Percentiles rank a stretch among this genome's conserved stretches.
Evolutionary conservation across 164 flowering plant genomes (phyloP).

Genomic region (Dillenia suffruticosa): DNA sequence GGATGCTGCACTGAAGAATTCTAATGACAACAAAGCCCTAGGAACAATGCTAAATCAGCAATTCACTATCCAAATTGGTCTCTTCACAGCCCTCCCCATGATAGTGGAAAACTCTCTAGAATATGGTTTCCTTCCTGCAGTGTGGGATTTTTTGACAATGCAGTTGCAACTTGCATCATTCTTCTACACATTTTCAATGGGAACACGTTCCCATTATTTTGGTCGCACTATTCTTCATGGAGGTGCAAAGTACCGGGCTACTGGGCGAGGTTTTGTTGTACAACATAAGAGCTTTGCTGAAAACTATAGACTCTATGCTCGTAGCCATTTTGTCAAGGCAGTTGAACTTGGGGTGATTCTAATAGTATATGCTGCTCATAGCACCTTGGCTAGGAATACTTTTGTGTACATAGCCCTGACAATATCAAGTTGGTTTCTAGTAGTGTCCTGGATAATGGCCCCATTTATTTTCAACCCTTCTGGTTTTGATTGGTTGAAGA

Average conservation of each 20-base stretch:
- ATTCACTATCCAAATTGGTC: conserved; percentile 76
- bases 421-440: conserved; percentile 89
- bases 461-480: conserved; percentile 95
- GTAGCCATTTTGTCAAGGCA: conserved; percentile 94
- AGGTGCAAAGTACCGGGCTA: conserved; percentile 95
- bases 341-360: conserved; percentile 84
- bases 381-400: conserved; percentile 45
- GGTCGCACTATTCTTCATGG: conserved; percentile 98
- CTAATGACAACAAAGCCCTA: conserved; percentile 58
- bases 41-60: conserved; percentile 79
- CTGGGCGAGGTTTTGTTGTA: conserved; percentile 97
- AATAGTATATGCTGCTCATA: conserved; percentile 67
- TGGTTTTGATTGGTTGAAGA: conserved; percentile 98
- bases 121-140: conserved; percentile 74
- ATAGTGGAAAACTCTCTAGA: conserved; percentile 84
- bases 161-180: conserved; percentile 82
- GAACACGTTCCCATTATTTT: conserved; percentile 84
- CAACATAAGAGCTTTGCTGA: conserved; percentile 88
- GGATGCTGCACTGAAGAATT: conserved; percentile 19
- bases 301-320: conserved; percentile 85
- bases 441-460: conserved; percentile 81
- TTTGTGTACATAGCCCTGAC: conserved; percentile 76
- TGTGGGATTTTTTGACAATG: conserved; percentile 91
- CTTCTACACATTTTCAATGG: conserved; percentile 88
- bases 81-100: conserved; percentile 95